Evolutionary conservation across 2,329 filamentous ascomycete species (phyloP).

Genomic region (Clonostachys byssicola): DNA sequence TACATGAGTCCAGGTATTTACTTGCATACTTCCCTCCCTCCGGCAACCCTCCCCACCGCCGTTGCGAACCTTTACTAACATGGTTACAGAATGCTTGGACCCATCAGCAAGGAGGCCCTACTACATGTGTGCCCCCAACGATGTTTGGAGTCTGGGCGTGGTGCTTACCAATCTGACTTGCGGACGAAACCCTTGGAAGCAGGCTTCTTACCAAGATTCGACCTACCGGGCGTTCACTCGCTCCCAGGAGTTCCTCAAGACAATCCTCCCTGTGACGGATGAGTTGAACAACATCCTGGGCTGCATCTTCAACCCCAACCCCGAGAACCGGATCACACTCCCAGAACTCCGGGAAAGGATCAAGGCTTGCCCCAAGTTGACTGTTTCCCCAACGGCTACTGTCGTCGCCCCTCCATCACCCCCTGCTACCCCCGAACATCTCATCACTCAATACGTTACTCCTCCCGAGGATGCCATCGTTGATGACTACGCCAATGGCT

Average conservation of each 20-base stretch:
- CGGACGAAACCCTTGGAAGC: slow-evolving; percentile 98
- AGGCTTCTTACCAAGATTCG: slow-evolving; percentile 87
- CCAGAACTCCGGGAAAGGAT: slow-evolving; percentile 76
- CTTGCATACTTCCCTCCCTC: slow-evolving; percentile 7
- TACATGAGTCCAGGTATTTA: slow-evolving; percentile 97
- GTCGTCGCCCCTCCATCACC: slow-evolving; percentile 27
- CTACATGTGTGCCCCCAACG: slow-evolving; percentile 91
- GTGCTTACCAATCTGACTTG: slow-evolving; percentile 97
- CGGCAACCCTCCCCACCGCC: neutral
- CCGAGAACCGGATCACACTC: slow-evolving; percentile 76
- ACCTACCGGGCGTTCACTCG: slow-evolving; percentile 89
- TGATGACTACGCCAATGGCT: slow-evolving; percentile 37
- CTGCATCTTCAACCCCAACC: slow-evolving; percentile 83
- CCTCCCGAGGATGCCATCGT: slow-evolving; percentile 37
- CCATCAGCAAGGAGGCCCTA: slow-evolving; percentile 69
- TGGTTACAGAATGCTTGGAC: slow-evolving; percentile 75
- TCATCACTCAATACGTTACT: slow-evolving; percentile 38
- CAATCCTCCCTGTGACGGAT: slow-evolving; percentile 85
- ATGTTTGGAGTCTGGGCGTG: slow-evolving; percentile 97
- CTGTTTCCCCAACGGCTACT: slow-evolving; percentile 33
- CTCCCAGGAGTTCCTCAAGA: slow-evolving; percentile 82
- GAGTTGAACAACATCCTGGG: slow-evolving; percentile 86
- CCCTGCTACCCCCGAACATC: slow-evolving; percentile 35
- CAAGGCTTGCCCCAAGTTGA: slow-evolving; percentile 72
- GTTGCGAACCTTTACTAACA: neutral